phyloP scores from a whole-genome alignment of 2,329 filamentous ascomycete genomes.

The Hypoxylon sp. region DNA sequence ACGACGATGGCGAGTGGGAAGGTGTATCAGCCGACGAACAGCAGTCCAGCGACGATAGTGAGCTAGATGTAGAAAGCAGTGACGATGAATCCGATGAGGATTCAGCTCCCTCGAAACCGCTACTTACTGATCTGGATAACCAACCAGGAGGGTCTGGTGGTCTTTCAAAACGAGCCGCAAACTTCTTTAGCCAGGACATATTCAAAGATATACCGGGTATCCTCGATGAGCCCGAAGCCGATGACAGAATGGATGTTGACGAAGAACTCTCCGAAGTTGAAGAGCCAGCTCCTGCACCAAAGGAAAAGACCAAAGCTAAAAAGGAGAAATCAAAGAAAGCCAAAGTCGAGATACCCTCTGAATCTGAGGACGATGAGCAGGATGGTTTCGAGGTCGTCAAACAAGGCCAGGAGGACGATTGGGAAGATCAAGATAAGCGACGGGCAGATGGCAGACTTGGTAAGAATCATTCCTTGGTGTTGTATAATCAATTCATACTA shows the following conservation, averaged over 20 bases:
- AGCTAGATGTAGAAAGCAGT: constrained; percentile 69
- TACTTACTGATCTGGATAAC: constrained; percentile 73
- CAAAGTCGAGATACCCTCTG: constrained; percentile 42
- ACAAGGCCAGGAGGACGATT: constrained; percentile 61
- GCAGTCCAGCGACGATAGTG: constrained; percentile 69
- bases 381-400: constrained; percentile 73
- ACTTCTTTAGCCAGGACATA: constrained; percentile 95
- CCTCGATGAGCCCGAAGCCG: constrained; percentile 61
- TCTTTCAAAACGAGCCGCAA: constrained; percentile 85
- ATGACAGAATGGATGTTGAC: constrained; percentile 45
- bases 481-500: constrained; percentile 32
- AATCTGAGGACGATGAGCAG: constrained; percentile 58
- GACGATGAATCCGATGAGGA: constrained; percentile 72
- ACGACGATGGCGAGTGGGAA: constrained; percentile 91
- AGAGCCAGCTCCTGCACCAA: constrained; percentile 48
- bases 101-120: constrained; percentile 57
- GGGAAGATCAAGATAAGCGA: constrained; percentile 75
- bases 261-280: constrained; percentile 43
- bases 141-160: constrained; percentile 64
- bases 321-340: constrained; percentile 41
- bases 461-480: constrained; percentile 52
- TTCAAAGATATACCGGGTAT: constrained; percentile 85
- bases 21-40: constrained; percentile 80
- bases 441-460: constrained; percentile 72
- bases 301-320: constrained; percentile 42